Percentiles rank a stretch among this genome's conserved stretches.
These are phyloP conservation scores for Gyrodon lividus DNA, from an alignment of 768 basidiomycete species.

Conservation along the genomic window DNA sequence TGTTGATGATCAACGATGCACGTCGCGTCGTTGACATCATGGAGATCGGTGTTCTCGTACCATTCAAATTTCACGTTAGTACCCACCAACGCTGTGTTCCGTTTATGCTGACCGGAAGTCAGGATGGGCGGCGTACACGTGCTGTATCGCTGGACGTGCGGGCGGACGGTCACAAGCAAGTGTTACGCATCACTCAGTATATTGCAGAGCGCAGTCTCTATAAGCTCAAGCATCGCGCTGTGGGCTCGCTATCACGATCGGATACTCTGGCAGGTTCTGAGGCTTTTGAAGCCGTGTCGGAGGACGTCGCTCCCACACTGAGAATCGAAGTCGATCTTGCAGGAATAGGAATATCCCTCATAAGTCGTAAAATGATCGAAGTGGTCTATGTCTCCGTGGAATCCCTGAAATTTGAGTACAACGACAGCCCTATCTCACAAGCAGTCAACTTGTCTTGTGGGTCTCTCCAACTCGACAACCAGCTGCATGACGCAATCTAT, in stretches of 20 bases:
- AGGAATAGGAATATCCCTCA: constrained; percentile 88
- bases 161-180: constrained; percentile 82
- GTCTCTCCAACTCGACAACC: constrained; percentile 94
- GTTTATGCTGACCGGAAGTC: constrained; percentile 1
- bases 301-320: constrained; percentile 67
- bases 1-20: constrained; percentile 58
- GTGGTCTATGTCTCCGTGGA: constrained; percentile 85
- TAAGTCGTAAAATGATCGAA: constrained; percentile 86
- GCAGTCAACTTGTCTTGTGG: constrained; percentile 78
- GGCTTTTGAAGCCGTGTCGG: constrained; percentile 81
- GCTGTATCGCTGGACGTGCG: constrained; percentile 89
- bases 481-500: constrained; percentile 93
- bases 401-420: constrained; percentile 80
- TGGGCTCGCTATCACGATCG: constrained; percentile 49
- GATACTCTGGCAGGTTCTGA: constrained; percentile 71
- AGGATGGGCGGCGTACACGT: constrained; percentile 57
- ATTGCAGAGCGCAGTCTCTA: constrained; percentile 83
- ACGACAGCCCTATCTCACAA: constrained; percentile 74
- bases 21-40: constrained; percentile 80
- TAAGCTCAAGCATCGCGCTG: constrained; percentile 63
- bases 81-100: neutral
- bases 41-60: constrained; percentile 91
- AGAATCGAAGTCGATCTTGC: constrained; percentile 74
- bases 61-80: constrained; percentile 81
- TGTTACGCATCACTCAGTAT: constrained; percentile 86